Conservation (phyloP, 805 yeast genomes). For the Ogataea trehaloabstinens region DNA sequence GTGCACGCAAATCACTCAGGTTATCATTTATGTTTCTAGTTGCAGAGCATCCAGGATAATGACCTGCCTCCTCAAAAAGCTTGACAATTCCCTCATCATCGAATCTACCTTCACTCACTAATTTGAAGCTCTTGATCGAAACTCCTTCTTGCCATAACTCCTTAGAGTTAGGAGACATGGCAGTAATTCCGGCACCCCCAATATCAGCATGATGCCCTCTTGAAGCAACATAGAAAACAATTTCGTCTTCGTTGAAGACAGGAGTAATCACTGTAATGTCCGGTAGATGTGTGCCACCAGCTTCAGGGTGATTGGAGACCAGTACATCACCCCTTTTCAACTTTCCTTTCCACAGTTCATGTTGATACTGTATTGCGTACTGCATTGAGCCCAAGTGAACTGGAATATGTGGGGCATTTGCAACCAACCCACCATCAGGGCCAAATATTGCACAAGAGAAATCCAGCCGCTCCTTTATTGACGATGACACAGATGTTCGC, state of each 20-base stretch:
- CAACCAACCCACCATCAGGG: conserved; percentile 37
- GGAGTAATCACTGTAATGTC: conserved; percentile 57
- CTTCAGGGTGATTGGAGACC: conserved; percentile 40
- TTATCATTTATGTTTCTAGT: conserved; percentile 52
- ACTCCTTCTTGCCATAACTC: conserved; percentile 55
- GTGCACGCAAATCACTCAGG: conserved; percentile 44
- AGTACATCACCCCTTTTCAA: conserved; percentile 40
- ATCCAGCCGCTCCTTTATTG: conserved; percentile 43
- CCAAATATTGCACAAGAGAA: conserved; percentile 45
- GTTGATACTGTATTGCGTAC: conserved; percentile 37
- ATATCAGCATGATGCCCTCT: conserved; percentile 62
- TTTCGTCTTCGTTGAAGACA: conserved; percentile 40
- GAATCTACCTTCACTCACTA: conserved; percentile 45
- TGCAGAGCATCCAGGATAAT: conserved; percentile 51
- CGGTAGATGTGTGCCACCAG: conserved; percentile 44
- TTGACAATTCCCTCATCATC: conserved; percentile 48
- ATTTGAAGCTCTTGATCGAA: conserved; percentile 46
- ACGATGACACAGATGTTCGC: conserved; percentile 38
- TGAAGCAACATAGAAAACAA: conserved; percentile 52
- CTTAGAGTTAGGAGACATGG: conserved; percentile 53
- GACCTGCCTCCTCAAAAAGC: conserved; percentile 45
- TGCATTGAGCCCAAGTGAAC: conserved; percentile 45
- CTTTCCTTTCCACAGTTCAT: conserved; percentile 36
- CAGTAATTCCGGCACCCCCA: conserved; percentile 55
- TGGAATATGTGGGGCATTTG: conserved; percentile 45